These are phyloP conservation scores for Scutellaria baicalensis DNA, from an alignment of 257 asterid species.

Conservation along the genomic window DNA sequence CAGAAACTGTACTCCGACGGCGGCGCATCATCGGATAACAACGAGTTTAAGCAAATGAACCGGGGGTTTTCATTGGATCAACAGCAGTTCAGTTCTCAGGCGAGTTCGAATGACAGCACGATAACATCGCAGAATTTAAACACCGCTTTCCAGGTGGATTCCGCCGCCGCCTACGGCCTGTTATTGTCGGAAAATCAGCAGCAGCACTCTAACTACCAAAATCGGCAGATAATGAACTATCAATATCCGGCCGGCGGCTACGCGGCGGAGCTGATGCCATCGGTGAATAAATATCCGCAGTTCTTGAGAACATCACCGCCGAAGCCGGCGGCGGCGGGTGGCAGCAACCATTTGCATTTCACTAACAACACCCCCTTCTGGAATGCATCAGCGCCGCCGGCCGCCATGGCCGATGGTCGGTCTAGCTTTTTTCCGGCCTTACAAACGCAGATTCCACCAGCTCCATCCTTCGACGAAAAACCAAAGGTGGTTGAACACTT, in stretches of 20 bases:
- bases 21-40: constrained; percentile 26
- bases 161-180: constrained; percentile 41
- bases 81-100: constrained; percentile 34
- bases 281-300: constrained; percentile 49
- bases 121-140: constrained; percentile 32
- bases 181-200: constrained; percentile 37
- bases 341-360: constrained; percentile 53
- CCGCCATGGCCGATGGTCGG: constrained; percentile 33
- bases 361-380: constrained; percentile 67
- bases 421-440: constrained; percentile 49
- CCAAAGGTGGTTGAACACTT: constrained; percentile 5
- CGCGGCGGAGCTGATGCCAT: constrained; percentile 21
- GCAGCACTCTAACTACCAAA: constrained; percentile 13
- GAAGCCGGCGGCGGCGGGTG: constrained; percentile 26
- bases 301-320: constrained; percentile 46
- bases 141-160: constrained; percentile 43
- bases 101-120: constrained; percentile 34
- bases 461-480: constrained; percentile 41
- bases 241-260: constrained; percentile 27
- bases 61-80: constrained; percentile 41
- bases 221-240: constrained; percentile 24
- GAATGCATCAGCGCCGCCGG: constrained; percentile 47
- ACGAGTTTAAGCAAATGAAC: constrained; percentile 38
- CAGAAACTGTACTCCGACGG: constrained; percentile 30
- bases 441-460: constrained; percentile 32